These are phyloP conservation scores for Pezicula radicicola DNA, from an alignment of 2,329 filamentous ascomycete species.

Conservation along the genomic window DNA sequence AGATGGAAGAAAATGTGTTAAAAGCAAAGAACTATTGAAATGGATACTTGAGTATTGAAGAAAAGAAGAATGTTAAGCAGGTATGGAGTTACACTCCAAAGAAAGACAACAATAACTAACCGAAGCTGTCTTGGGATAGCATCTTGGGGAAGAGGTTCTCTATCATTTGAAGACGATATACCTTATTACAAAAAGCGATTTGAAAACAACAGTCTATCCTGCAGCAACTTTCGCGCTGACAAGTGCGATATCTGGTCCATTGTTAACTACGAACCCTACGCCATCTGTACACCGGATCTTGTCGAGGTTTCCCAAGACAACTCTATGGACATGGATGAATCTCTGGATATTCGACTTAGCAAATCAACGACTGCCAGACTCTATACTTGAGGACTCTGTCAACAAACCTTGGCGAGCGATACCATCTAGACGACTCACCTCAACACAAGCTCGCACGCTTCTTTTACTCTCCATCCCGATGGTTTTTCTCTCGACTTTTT, in stretches of 20 bases:
- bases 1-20: no score
- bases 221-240: slow-evolving; percentile 8
- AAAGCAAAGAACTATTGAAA: no score
- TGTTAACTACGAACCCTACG: slow-evolving; percentile 5
- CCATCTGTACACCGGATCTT: not conserved
- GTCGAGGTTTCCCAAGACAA: slow-evolving; percentile 1
- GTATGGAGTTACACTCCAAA: no score
- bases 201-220: slow-evolving; percentile 10
- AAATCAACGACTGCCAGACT: slow-evolving; percentile 26
- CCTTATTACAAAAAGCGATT: slow-evolving; percentile 11
- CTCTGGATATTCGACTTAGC: slow-evolving; percentile 27
- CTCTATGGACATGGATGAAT: slow-evolving; percentile 22
- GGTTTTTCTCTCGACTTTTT: not conserved
- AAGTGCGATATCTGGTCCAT: slow-evolving; percentile 3
- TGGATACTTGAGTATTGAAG: no score
- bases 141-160: not conserved
- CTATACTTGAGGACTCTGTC: slow-evolving; percentile 26
- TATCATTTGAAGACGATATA: slow-evolving; percentile 10
- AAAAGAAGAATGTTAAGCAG: no score
- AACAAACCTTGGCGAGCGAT: slow-evolving; percentile 33
- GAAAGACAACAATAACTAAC: no score
- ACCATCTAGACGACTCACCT: slow-evolving; percentile 26
- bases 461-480: not conserved
- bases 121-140: not conserved
- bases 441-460: slow-evolving; percentile 15